Evolutionary conservation across 1,284 basidiomycete species (phyloP).

Genomic region (Cutaneotrichosporon daszewskae): DNA sequence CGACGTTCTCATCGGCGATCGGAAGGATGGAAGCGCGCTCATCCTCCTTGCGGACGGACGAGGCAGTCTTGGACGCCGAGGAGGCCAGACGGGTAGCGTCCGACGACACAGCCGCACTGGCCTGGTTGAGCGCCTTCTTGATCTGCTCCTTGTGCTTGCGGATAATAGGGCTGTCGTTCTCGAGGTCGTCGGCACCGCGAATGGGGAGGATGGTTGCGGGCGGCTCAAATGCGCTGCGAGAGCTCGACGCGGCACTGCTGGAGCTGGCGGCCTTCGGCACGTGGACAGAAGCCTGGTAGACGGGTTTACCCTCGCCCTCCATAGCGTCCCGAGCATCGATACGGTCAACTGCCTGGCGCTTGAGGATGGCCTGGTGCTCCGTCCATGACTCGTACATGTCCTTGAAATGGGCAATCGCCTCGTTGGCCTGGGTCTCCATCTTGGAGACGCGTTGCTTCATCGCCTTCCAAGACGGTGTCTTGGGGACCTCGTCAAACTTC

Average conservation of each 20-base stretch:
- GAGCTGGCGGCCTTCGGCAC: too few relatives aligned
- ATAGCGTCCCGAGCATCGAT: constrained; percentile 32
- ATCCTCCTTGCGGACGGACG: too few relatives aligned
- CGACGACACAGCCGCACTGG: constrained; percentile 75
- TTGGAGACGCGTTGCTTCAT: constrained; percentile 20
- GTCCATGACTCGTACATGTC: constrained; percentile 35
- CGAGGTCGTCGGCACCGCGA: constrained; percentile 3
- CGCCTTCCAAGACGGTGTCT: constrained; percentile 23
- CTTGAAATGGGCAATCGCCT: constrained; percentile 30
- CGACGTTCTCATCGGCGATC: background rate
- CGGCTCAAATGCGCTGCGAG: too few relatives aligned
- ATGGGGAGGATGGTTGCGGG: constrained; percentile 33
- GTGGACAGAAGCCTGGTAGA: background rate
- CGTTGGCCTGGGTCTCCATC: constrained; percentile 15
- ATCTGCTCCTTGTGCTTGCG: constrained; percentile 40
- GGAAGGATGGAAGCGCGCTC: background rate
- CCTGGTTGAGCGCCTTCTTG: constrained; percentile 57
- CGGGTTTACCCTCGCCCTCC: background rate
- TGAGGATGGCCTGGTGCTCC: constrained; percentile 22
- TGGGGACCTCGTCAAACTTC: constrained; percentile 24
- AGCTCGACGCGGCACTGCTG: too few relatives aligned
- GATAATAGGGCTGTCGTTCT: constrained; percentile 28
- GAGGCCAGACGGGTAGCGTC: too few relatives aligned
- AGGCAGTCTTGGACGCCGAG: background rate
- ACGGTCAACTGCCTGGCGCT: constrained; percentile 28